A percentile compares a stretch with the other conserved stretches of the same genome.
phyloP scores from a whole-genome alignment of 2,329 filamentous ascomycete genomes.

The Geosmithia morbida region DNA sequence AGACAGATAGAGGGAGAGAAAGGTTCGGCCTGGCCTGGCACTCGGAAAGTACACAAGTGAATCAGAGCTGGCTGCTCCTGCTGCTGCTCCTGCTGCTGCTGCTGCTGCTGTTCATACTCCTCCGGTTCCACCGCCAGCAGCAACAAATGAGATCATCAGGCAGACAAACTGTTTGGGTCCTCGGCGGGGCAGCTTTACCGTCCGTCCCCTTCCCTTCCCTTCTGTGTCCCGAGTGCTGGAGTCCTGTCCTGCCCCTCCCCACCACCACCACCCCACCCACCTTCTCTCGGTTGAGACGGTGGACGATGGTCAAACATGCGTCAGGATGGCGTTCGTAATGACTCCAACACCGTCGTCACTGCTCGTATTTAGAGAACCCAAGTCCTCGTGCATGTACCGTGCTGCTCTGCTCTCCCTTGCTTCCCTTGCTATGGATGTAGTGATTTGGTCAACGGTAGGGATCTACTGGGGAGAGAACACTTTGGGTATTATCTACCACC shows the following conservation, averaged over 20 bases:
- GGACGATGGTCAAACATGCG: background rate
- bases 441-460: too few relatives aligned
- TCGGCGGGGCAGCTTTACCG: slow-evolving; percentile 10
- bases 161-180: background rate
- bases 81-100: background rate
- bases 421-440: too few relatives aligned
- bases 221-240: too few relatives aligned
- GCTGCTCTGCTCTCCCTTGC: too few relatives aligned
- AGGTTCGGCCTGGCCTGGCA: background rate
- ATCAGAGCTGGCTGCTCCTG: too few relatives aligned
- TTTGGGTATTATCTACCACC: background rate
- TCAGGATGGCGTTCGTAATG: slow-evolving; percentile 4
- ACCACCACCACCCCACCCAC: too few relatives aligned
- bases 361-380: too few relatives aligned
- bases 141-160: slow-evolving; percentile 14
- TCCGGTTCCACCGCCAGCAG: background rate
- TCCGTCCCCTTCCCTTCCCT: background rate
- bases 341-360: background rate
- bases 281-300: too few relatives aligned
- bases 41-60: too few relatives aligned
- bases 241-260: too few relatives aligned
- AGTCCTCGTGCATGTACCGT: too few relatives aligned
- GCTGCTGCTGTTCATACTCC: background rate
- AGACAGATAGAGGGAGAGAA: background rate
- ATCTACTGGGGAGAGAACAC: too few relatives aligned